phyloP scores from a whole-genome alignment of 2,329 filamentous ascomycete genomes.

The Aureobasidium sp. region DNA sequence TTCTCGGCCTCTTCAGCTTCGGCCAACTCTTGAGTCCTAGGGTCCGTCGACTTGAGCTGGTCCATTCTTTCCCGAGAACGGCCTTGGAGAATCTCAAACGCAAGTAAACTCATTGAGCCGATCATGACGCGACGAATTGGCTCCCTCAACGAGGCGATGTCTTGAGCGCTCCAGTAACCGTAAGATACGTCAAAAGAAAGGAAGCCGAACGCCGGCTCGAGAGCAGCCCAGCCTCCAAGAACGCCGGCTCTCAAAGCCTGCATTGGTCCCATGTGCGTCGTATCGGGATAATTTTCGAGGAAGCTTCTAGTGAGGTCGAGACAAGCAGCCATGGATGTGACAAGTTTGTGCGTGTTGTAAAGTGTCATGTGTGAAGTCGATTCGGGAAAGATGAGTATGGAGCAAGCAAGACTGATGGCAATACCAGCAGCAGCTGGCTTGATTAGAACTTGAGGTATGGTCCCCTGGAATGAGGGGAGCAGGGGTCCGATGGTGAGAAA shows the following conservation, averaged over 20 bases:
- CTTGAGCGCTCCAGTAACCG: constrained; percentile 40
- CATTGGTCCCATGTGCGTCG: constrained; percentile 3
- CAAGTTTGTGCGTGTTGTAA: constrained; percentile 7
- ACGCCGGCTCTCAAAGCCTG: constrained; percentile 8
- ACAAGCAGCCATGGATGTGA: neutral
- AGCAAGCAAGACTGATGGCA: constrained; percentile 13
- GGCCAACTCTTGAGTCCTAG: neutral
- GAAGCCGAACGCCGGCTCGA: constrained; percentile 27
- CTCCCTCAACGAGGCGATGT: constrained; percentile 34
- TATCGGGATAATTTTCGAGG: neutral
- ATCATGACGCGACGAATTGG: constrained; percentile 33
- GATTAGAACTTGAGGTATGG: constrained; percentile 13
- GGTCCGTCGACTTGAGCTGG: neutral
- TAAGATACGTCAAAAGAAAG: constrained; percentile 42
- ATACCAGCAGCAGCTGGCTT: constrained; percentile 13
- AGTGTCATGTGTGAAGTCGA: constrained; percentile 15
- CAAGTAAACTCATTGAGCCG: constrained; percentile 11
- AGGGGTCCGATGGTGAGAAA: constrained; percentile 14
- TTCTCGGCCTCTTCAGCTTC: neutral
- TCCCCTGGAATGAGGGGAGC: constrained; percentile 11
- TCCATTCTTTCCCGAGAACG: constrained; percentile 1
- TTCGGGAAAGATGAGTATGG: constrained; percentile 15
- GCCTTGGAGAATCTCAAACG: constrained; percentile 7
- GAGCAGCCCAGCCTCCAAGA: constrained; percentile 10
- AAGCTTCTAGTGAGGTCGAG: constrained; percentile 1